Evolutionary conservation across 2,329 filamentous ascomycete species (phyloP), one percentile per base, ranked within the genome.

Genomic region (Colletotrichum tabaci): DNA sequence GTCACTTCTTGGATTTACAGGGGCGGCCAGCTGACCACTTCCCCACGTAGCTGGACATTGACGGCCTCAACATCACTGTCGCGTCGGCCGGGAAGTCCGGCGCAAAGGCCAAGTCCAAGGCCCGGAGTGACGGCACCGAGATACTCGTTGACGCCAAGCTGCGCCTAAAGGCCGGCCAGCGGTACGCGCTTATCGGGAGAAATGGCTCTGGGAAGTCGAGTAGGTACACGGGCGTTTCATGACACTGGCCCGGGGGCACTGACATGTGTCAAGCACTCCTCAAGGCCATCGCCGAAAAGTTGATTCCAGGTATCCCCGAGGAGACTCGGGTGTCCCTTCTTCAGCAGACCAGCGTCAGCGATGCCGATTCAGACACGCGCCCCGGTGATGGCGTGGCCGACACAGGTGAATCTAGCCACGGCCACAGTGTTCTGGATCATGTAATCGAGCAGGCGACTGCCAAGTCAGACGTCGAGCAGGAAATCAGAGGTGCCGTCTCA

Each of bases 191-290:
- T 2, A 85, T 96, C 23, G 94, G 94, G 0, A 87, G 93, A 8
- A 97, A 97, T 81, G 94, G 94, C 0, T 92, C 91, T 2, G 94
- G 94, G 7, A 97, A 97, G 78, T 95, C 93, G 4, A 96, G 91
- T 92, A 81, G 80, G 87, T 77, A 16, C 30, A 49, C 44, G 47
- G 49, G 38, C 35, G 4, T 35, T 30, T 16, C 53, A 23, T 64
- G 49, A 12, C 16, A 18, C 26, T 15, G 9, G 15, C 15, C 49
- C 13, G 30, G 16, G 12, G 26, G 18, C 21, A 16, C 42, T 61
- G 30, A 68, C 56, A 16, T 4, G 15, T 13, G 16, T 57, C 18
- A 23, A 93, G 91, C 93, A 0, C 82, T 96, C 8, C 84, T 96
- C 18, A 89, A 89, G 77, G 93, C 94, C 1, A 91, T 97, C 75